Base-by-base conservation (phyloP, 2,329 filamentous ascomycete species). In the Fusarium poae region DNA sequence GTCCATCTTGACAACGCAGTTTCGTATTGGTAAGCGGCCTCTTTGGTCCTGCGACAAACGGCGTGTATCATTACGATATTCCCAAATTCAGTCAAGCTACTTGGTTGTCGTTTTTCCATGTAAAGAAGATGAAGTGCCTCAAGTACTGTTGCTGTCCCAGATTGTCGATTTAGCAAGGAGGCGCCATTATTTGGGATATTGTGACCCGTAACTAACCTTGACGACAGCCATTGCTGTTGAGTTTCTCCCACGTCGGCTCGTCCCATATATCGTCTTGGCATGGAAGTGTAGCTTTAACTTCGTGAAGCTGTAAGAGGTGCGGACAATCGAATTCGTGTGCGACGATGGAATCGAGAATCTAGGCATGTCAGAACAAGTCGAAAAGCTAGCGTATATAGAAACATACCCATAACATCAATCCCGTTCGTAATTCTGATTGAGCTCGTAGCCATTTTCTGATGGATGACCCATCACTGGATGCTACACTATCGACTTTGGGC, bases 61-160 rank as follows among this genome's bases (percentile, higher is more conserved):
- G 63, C 53, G 8, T 70, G 68, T 30, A 70, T 70, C n/a, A 70
- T 49, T 1, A 62, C 23, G 6, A 65, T 21, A 12, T 52, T 58
- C 16, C 67, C 57, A n/a, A 70, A 70, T 20, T 70, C 59, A 29
- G 67, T 55, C 34, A 70, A 51, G n/a, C 62, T 61, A 27, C 59
- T 50, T 20, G 60, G 53, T 5, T 62, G 52, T 20, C 50, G 67
- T 18, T 71, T 70, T 45, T 70, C 67, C 59, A 70, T 62, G 13
- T 65, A 70, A 4, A 70, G 43, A 5, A 65, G 51, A 7, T 68
- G 55, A 29, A 70, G 55, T 9, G 67, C 56, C 34, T 71, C 68
- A 5, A 46, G 39, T 21, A 70, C 48, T 9, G 63, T 49, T 34
- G 35, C 59, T 62, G 18, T 40, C 6, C 15, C 45, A 39, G 35